Conservation (phyloP, 1,284 basidiomycete species). For the Pyrrhoderma lamaoense region DNA sequence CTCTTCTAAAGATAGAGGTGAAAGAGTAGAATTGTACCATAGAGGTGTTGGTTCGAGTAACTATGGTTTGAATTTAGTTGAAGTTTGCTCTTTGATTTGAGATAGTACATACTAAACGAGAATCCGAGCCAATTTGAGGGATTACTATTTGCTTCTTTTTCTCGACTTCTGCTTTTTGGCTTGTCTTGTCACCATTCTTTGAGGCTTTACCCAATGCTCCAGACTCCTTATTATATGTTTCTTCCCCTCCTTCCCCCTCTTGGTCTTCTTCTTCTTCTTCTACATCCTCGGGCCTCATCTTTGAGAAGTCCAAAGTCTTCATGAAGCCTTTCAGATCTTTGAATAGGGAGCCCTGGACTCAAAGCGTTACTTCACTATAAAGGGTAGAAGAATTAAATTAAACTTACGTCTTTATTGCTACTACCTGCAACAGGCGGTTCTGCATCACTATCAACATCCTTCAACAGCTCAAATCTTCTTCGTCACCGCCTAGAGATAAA, state of each 20-base stretch:
- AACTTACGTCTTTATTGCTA: slow-evolving; percentile 24
- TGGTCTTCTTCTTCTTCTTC: slow-evolving; percentile 25
- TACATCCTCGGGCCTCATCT: slow-evolving; percentile 25
- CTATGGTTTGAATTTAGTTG: slow-evolving; percentile 18
- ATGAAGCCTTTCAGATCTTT: slow-evolving; percentile 55
- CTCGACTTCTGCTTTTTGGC: slow-evolving; percentile 19
- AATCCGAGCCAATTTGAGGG: slow-evolving; percentile 27
- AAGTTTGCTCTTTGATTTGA: background rate
- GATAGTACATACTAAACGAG: slow-evolving; percentile 15
- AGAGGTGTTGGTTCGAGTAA: slow-evolving; percentile 46
- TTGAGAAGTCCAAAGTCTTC: slow-evolving; percentile 43
- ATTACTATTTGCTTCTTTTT: slow-evolving; percentile 8
- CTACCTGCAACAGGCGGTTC: slow-evolving; percentile 27
- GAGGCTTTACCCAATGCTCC: no score
- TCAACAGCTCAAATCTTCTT: slow-evolving; percentile 42
- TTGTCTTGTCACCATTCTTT: background rate
- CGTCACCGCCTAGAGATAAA: slow-evolving; percentile 44
- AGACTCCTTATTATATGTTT: slow-evolving; percentile 15
- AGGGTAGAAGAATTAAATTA: background rate
- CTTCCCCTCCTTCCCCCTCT: slow-evolving; percentile 16
- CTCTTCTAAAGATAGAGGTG: slow-evolving; percentile 27
- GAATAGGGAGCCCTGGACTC: slow-evolving; percentile 35
- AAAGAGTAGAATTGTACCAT: slow-evolving; percentile 47
- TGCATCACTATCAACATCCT: slow-evolving; percentile 34
- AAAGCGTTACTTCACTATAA: background rate